Evolutionary conservation across 2,329 filamentous ascomycete genomes (phyloP).

Genomic region (Alternaria triticimaculans): DNA sequence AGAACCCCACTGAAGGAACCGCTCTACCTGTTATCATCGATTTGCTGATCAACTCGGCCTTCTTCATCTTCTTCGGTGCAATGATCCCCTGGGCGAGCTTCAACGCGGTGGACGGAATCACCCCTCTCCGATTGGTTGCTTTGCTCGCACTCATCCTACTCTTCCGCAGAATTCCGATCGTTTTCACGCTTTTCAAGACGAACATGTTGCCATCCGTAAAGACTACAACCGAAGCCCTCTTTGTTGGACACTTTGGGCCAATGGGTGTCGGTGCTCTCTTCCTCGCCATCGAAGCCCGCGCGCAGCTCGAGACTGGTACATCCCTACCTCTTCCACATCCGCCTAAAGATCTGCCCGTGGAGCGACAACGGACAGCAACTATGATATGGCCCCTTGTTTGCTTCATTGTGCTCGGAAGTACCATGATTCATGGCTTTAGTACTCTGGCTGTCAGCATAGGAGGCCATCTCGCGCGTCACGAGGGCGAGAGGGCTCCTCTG

Average conservation of each 20-base stretch:
- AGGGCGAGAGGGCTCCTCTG: conserved; percentile 58
- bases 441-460: conserved; percentile 58
- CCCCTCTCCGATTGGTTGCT: conserved; percentile 53
- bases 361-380: conserved; percentile 50
- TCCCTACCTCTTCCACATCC: conserved; percentile 55
- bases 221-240: conserved; percentile 61
- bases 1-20: conserved; percentile 56
- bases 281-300: conserved; percentile 62
- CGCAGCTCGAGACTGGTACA: conserved; percentile 58
- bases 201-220: conserved; percentile 54
- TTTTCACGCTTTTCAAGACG: conserved; percentile 56
- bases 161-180: conserved; percentile 60
- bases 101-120: conserved; percentile 42
- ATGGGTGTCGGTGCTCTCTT: conserved; percentile 65
- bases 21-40: conserved; percentile 60
- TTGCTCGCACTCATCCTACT: conserved; percentile 58
- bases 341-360: conserved; percentile 42
- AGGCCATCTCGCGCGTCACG: conserved; percentile 55
- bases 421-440: conserved; percentile 61
- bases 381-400: conserved; percentile 63
- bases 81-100: conserved; percentile 61
- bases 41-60: conserved; percentile 61
- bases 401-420: conserved; percentile 62
- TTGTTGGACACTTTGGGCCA: conserved; percentile 64
- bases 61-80: conserved; percentile 64